phyloP scores from a whole-genome alignment of 2,329 filamentous ascomycete species.

The Ampelomyces quisqualis region DNA sequence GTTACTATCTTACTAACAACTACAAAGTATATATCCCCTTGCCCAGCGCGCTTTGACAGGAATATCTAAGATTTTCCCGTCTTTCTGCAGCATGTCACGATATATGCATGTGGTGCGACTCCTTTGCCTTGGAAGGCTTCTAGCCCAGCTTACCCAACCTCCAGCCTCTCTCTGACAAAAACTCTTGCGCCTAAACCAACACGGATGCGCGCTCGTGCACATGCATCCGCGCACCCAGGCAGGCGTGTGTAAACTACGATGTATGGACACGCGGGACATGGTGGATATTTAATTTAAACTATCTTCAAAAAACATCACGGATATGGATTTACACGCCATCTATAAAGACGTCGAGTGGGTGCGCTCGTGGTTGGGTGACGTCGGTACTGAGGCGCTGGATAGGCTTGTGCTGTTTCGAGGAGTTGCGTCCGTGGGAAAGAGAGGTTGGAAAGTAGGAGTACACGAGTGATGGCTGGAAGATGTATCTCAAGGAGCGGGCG shows the following conservation, averaged over 20 bases:
- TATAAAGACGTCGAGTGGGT: conserved; percentile 58
- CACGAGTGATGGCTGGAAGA: conserved; percentile 30
- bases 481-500: conserved; percentile 22
- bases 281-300: conserved; percentile 55
- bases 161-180: conserved; percentile 21
- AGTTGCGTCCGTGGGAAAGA: conserved; percentile 54
- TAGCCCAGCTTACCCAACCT: conserved; percentile 29
- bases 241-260: conserved; percentile 61
- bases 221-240: conserved; percentile 58
- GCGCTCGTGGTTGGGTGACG: conserved; percentile 42
- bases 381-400: conserved; percentile 26
- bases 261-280: conserved; percentile 60
- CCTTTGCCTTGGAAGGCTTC: conserved; percentile 32
- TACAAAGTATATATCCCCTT: conserved; percentile 24
- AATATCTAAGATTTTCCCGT: conserved; percentile 26
- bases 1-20: conserved; percentile 36
- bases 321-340: conserved; percentile 54
- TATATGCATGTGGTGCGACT: conserved; percentile 35
- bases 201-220: conserved; percentile 32
- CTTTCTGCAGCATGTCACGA: conserved; percentile 32
- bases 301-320: conserved; percentile 42
- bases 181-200: conserved; percentile 25
- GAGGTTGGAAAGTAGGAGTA: conserved; percentile 52
- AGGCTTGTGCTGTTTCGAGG: conserved; percentile 46
- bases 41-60: conserved; percentile 18